Percentiles rank a stretch among this genome's conserved stretches.
Conservation (phyloP, 2,329 filamentous ascomycete genomes). For the Cladosporium sp. region DNA sequence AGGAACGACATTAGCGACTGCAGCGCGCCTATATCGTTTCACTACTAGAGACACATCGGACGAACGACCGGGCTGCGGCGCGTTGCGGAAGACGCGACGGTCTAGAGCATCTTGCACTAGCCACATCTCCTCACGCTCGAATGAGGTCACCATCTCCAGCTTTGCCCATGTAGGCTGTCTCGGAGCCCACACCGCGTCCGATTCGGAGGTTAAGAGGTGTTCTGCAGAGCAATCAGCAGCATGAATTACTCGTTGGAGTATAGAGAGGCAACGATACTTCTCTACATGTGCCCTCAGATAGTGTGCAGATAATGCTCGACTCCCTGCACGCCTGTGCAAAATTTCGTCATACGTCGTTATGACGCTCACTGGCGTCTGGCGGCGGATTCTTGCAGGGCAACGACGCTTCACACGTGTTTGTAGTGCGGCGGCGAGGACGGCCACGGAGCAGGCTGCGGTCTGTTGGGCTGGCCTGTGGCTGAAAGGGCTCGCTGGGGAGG, state of each 20-base stretch:
- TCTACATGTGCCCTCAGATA: background rate
- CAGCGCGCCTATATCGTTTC: background rate
- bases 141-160: background rate
- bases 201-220: background rate
- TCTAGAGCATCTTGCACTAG: background rate
- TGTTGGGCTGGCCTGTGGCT: background rate
- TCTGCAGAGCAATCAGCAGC: background rate
- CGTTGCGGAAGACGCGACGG: background rate
- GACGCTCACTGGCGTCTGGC: background rate
- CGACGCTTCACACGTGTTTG: background rate
- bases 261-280: background rate
- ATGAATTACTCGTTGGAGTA: background rate
- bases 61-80: background rate
- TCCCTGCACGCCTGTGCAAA: background rate
- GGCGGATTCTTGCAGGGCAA: background rate
- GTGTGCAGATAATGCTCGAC: background rate
- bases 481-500: background rate
- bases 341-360: background rate
- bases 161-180: background rate
- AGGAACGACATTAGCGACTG: background rate
- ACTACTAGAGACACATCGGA: background rate
- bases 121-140: background rate
- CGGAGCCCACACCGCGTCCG: background rate
- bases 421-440: background rate
- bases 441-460: background rate